These are phyloP conservation scores for Globisporangium polare DNA, from an alignment of 352 stramenopile genomes.

Conservation along the genomic window DNA sequence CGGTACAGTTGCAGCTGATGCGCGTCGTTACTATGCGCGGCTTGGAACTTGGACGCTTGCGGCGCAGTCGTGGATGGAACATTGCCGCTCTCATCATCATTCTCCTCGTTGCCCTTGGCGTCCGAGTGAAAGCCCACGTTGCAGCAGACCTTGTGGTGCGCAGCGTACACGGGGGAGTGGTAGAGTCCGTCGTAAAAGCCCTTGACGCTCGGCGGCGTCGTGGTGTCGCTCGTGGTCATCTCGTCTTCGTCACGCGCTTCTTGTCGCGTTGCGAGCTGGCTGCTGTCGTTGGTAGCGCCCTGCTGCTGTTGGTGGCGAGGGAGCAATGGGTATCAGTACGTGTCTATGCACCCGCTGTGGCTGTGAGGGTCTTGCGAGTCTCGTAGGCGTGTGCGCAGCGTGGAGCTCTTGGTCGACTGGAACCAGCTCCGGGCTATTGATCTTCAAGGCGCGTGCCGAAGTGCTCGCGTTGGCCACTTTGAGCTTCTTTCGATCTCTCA, in stretches of 20 bases:
- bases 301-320: not conserved
- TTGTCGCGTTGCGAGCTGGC: not conserved
- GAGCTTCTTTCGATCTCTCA: too few species aligned
- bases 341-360: not conserved
- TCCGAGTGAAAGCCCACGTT: constrained; percentile 59
- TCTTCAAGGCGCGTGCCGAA: constrained; percentile 5
- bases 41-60: constrained; percentile 25
- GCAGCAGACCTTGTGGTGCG: constrained; percentile 64
- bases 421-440: not conserved
- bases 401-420: not conserved
- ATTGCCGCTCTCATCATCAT: not conserved
- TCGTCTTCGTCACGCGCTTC: not conserved
- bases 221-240: constrained; percentile 1
- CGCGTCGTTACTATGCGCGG: constrained; percentile 28
- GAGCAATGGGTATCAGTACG: not conserved
- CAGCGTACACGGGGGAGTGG: constrained; percentile 58
- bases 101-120: not conserved
- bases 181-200: constrained; percentile 80
- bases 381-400: not conserved
- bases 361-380: not conserved
- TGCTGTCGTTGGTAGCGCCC: not conserved
- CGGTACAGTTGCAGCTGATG: constrained; percentile 62
- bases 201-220: constrained; percentile 31
- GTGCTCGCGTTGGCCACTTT: not conserved
- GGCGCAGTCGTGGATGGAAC: not conserved